These are phyloP conservation scores for Leccinum fallax DNA, from an alignment of 1,284 basidiomycete species.

Conservation along the genomic window DNA sequence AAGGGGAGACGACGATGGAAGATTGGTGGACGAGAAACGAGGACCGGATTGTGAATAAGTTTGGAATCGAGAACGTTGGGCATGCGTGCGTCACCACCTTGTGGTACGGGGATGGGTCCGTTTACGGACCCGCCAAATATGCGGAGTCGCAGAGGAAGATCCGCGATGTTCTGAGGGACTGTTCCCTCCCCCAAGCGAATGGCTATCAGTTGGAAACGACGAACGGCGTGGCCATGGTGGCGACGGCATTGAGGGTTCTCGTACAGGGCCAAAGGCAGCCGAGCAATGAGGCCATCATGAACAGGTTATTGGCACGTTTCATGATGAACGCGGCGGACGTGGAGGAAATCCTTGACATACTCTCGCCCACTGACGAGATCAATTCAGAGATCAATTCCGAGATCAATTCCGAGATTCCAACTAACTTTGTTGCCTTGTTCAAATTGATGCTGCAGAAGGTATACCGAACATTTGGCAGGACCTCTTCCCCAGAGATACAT, in stretches of 20 bases:
- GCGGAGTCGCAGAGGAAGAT: conserved; percentile 3
- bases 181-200: background rate
- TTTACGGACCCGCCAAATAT: background rate
- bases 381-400: no score
- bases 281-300: background rate
- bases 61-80: background rate
- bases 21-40: conserved; percentile 7
- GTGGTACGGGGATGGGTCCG: background rate
- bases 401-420: no score
- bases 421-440: no score
- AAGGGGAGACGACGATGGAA: conserved; percentile 6
- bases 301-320: background rate
- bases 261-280: background rate
- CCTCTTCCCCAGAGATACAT: no score
- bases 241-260: background rate
- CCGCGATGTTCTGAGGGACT: background rate
- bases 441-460: no score
- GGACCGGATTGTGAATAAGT: rapidly evolving
- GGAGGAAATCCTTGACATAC: background rate
- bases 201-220: background rate
- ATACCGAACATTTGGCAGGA: no score
- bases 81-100: conserved; percentile 4
- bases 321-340: background rate
- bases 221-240: background rate
- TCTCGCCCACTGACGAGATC: no score